Base-by-base conservation (phyloP, 148 eudicot species). In the Talinum fruticosum region DNA sequence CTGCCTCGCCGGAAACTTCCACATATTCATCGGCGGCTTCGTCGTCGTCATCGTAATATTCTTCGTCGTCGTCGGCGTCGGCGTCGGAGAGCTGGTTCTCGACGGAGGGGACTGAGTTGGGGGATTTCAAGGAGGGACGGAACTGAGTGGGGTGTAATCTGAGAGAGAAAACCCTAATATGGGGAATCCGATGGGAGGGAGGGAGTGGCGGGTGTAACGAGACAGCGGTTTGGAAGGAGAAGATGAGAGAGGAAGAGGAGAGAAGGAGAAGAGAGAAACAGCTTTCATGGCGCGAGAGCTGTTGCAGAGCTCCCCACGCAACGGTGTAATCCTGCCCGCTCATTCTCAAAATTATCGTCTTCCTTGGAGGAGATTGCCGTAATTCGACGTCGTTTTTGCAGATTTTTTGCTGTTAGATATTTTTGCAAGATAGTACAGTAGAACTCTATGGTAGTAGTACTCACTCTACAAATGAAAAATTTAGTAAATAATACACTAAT, bases 261-360 rank as follows among this genome's bases (percentile, higher is more conserved):
- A 78, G 85, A 83, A 76, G 79, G 69, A 14, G 66, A 85, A 81
- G 81, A 62, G 82, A 69, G 82, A 62, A 79, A 44, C 32, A 0
- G 86, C 37, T 32, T 73, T 76, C 97, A 94, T 94, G 97, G 98
- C 97, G 97, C 86, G 92, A 83, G 84, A 83, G 75, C 77, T 69
- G 67, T 69, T 54, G 74, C 45, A 16, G 30, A 28, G 57, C 79
- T 62, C 36, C 47, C 24, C n/a, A n/a, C n/a, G n/a, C n/a, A n/a
- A n/a, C n/a, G 35, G 38, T 78, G 8, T 21, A 61, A 67, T 30
- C 37, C 71, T 23, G 10, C 61, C 73, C 64, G 80, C 54, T 38
- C 51, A 71, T 21, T 44, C 68, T 70, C 75, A 18, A 41, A 47
- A 45, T 36, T 70, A 62, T 62, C 66, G 32, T 62, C 26, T 59